Percentiles rank a stretch among this genome's conserved stretches.
Evolutionary conservation across 2,329 filamentous ascomycete species (phyloP).

Genomic region (Boeremia lycopersici): DNA sequence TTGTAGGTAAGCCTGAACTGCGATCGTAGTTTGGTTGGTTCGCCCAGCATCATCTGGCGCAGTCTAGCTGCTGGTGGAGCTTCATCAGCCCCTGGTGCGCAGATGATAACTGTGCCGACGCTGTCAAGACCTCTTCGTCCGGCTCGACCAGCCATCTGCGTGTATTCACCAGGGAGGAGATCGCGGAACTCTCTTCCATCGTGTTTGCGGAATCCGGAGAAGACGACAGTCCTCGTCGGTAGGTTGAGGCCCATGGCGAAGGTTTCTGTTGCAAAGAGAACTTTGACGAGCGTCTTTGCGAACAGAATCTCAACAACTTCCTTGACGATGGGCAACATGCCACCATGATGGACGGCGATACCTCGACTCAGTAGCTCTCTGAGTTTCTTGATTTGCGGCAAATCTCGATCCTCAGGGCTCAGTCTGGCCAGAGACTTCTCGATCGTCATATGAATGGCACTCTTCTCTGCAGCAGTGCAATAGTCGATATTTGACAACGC

Average conservation of each 20-base stretch:
- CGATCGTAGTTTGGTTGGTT: conserved; percentile 91
- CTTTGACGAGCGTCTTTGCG: conserved; percentile 91
- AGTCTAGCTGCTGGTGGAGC: conserved; percentile 84
- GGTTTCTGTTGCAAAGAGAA: conserved; percentile 96
- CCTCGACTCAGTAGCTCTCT: conserved; percentile 85
- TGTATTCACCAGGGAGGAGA: conserved; percentile 92
- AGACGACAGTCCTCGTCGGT: conserved; percentile 94
- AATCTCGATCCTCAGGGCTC: conserved; percentile 83
- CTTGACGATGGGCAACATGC: conserved; percentile 93
- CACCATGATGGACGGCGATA: conserved; percentile 95
- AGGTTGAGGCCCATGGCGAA: conserved; percentile 98
- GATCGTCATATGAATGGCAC: conserved; percentile 95
- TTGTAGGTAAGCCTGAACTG: conserved; percentile 98
- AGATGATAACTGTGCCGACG: conserved; percentile 93
- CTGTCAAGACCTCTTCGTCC: conserved; percentile 90
- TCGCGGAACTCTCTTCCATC: conserved; percentile 93
- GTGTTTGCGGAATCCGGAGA: conserved; percentile 95
- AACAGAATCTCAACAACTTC: conserved; percentile 97
- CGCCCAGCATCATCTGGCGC: conserved; percentile 92
- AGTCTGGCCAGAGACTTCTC: conserved; percentile 91
- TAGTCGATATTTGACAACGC: conserved; percentile 95
- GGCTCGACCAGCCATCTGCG: conserved; percentile 96
- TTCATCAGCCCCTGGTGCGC: conserved; percentile 79
- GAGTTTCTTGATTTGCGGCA: conserved; percentile 91
- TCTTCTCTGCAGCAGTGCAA: conserved; percentile 91